A percentile compares a stretch with the other conserved stretches of the same genome.
Evolutionary conservation across 1,139 yeast genomes (phyloP).

Genomic region (Hemisphaericaspora xylofermentans): DNA sequence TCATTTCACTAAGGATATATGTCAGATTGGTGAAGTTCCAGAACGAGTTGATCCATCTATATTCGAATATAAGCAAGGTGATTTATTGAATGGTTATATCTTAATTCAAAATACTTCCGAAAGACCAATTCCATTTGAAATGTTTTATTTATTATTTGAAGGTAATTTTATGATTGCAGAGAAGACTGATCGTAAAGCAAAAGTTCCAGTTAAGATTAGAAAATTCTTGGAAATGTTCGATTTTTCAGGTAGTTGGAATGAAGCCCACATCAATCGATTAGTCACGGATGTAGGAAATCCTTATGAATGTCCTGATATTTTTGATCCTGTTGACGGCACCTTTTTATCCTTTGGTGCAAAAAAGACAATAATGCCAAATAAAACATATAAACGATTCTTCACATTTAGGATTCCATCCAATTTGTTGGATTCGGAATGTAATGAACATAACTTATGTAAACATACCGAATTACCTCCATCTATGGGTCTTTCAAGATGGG

Average conservation of each 20-base stretch:
- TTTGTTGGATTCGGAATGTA: slow-evolving; percentile 40
- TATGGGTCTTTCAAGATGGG: slow-evolving; percentile 28
- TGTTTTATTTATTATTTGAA: slow-evolving; percentile 44
- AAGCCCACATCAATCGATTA: slow-evolving; percentile 32
- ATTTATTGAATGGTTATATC: slow-evolving; percentile 39
- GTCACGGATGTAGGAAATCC: slow-evolving; percentile 25
- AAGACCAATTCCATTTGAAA: slow-evolving; percentile 34
- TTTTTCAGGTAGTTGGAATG: slow-evolving; percentile 40
- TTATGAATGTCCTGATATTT: slow-evolving; percentile 15
- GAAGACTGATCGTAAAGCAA: slow-evolving; percentile 10
- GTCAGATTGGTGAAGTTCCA: slow-evolving; percentile 28
- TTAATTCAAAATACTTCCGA: slow-evolving; percentile 27
- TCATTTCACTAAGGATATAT: slow-evolving; percentile 38
- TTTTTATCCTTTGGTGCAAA: slow-evolving; percentile 25
- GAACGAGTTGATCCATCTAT: slow-evolving; percentile 32
- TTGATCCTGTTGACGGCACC: slow-evolving; percentile 32
- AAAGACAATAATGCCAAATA: slow-evolving; percentile 27
- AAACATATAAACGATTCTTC: slow-evolving; percentile 39
- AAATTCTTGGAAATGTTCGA: slow-evolving; percentile 43
- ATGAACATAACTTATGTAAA: slow-evolving; percentile 29
- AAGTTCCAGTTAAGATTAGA: slow-evolving; percentile 16
- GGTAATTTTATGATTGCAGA: slow-evolving; percentile 28
- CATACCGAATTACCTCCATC: slow-evolving; percentile 44
- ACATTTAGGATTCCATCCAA: slow-evolving; percentile 43
- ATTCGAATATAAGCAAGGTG: slow-evolving; percentile 43